These are phyloP conservation scores for Neopestalotiopsis rosae DNA, from an alignment of 2,329 filamentous ascomycete species.

Conservation along the genomic window DNA sequence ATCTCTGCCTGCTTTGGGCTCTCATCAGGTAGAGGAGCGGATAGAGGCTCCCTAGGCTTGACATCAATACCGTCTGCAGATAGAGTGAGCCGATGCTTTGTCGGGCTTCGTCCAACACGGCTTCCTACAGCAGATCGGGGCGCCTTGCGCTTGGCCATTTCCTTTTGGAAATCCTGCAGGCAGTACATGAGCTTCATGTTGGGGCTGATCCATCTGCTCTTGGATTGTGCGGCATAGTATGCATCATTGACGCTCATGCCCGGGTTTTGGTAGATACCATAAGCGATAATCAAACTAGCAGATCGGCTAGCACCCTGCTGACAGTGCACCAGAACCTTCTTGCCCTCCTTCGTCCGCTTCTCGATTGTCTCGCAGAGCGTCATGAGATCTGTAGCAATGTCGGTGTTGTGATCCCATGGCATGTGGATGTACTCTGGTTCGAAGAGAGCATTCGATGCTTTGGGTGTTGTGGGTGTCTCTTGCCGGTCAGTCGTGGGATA, in stretches of 20 bases:
- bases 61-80: slow-evolving; percentile 64
- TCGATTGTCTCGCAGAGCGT: slow-evolving; percentile 79
- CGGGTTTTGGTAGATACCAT: slow-evolving; percentile 80
- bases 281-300: slow-evolving; percentile 85
- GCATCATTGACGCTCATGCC: slow-evolving; percentile 81
- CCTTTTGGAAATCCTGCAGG: slow-evolving; percentile 79
- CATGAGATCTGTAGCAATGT: slow-evolving; percentile 80
- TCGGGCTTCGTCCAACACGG: slow-evolving; percentile 58
- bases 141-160: slow-evolving; percentile 57
- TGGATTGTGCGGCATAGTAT: slow-evolving; percentile 79
- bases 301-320: slow-evolving; percentile 87
- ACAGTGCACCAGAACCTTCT: slow-evolving; percentile 82
- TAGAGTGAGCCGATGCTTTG: slow-evolving; percentile 64
- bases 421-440: slow-evolving; percentile 86
- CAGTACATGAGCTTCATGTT: slow-evolving; percentile 95
- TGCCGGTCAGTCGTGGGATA: slow-evolving; percentile 47
- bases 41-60: slow-evolving; percentile 60
- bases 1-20: slow-evolving; percentile 49
- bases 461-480: slow-evolving; percentile 63
- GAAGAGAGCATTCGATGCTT: slow-evolving; percentile 47
- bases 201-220: slow-evolving; percentile 86
- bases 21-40: slow-evolving; percentile 64
- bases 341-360: slow-evolving; percentile 71
- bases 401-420: slow-evolving; percentile 87
- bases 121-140: slow-evolving; percentile 53